Evolutionary conservation across 2,329 filamentous ascomycete species (phyloP).

Genomic region (Fusarium sterilihyphosum): DNA sequence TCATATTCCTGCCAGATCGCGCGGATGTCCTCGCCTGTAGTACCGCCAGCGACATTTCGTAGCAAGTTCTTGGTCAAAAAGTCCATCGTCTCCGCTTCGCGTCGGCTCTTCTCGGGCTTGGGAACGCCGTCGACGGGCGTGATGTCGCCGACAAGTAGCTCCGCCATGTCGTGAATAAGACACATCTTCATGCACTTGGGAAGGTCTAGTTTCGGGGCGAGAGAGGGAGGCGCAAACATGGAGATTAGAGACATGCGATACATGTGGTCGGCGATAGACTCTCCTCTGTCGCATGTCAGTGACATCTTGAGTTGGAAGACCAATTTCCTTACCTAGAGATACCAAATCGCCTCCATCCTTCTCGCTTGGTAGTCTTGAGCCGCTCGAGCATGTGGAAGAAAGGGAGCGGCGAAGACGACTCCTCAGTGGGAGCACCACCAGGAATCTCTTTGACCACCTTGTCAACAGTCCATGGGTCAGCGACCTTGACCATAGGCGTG

Average conservation of each 20-base stretch:
- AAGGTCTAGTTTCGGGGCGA: slow-evolving; percentile 78
- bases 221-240: slow-evolving; percentile 84
- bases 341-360: slow-evolving; percentile 92
- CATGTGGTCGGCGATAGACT: slow-evolving; percentile 98
- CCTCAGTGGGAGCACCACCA: slow-evolving; percentile 62
- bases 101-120: slow-evolving; percentile 88
- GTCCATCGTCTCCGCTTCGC: slow-evolving; percentile 91
- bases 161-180: slow-evolving; percentile 96
- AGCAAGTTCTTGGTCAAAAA: slow-evolving; percentile 81
- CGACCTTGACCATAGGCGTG: slow-evolving; percentile 52
- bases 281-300: slow-evolving; percentile 63
- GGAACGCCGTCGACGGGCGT: slow-evolving; percentile 88
- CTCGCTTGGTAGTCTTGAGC: slow-evolving; percentile 94
- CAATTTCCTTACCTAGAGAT: slow-evolving; percentile 64
- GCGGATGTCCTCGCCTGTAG: slow-evolving; percentile 75
- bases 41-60: slow-evolving; percentile 77
- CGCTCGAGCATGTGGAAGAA: slow-evolving; percentile 96
- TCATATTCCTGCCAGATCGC: slow-evolving; percentile 96
- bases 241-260: slow-evolving; percentile 98
- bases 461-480: slow-evolving; percentile 64
- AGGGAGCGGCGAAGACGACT: slow-evolving; percentile 78
- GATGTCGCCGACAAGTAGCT: slow-evolving; percentile 94
- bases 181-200: slow-evolving; percentile 93
- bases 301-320: not conserved
- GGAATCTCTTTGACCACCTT: slow-evolving; percentile 73